These are phyloP conservation scores for Magnaporthiopsis poae DNA, from an alignment of 2,329 filamentous ascomycete species.

Conservation along the genomic window DNA sequence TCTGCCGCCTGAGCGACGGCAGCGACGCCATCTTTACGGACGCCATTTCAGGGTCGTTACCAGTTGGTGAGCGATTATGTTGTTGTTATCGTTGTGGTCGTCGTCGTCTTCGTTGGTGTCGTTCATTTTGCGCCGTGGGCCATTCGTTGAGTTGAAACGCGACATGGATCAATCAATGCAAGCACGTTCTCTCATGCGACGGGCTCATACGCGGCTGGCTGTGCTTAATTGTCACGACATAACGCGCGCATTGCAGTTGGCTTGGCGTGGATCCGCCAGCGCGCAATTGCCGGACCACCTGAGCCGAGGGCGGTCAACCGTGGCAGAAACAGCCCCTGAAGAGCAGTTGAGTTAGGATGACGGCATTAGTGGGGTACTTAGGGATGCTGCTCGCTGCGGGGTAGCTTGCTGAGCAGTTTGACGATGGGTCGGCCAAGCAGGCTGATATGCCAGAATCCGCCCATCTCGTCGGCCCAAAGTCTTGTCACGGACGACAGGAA, in stretches of 20 bases:
- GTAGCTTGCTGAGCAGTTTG: neutral
- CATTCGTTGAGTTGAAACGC: neutral
- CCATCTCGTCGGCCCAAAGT: no score
- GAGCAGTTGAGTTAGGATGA: neutral
- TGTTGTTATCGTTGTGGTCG: neutral
- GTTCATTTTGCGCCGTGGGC: neutral
- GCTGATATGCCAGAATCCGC: no score
- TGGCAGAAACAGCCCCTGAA: neutral
- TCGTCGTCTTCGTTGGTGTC: neutral
- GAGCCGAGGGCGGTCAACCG: neutral
- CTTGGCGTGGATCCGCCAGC: neutral
- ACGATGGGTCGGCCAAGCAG: no score
- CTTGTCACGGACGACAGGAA: no score
- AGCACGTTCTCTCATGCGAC: neutral
- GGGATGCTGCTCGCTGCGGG: neutral
- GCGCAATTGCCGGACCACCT: neutral
- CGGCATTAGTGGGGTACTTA: constrained; percentile 3
- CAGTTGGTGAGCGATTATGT: neutral
- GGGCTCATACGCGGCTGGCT: neutral
- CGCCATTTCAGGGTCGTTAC: constrained; percentile 26
- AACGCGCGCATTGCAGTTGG: neutral
- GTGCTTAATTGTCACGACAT: neutral
- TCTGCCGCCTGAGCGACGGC: constrained; percentile 58
- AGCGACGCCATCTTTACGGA: constrained; percentile 34
- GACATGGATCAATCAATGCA: no score